Base-by-base conservation (phyloP, 148 eudicot genomes). In the Bassia scoparia region DNA sequence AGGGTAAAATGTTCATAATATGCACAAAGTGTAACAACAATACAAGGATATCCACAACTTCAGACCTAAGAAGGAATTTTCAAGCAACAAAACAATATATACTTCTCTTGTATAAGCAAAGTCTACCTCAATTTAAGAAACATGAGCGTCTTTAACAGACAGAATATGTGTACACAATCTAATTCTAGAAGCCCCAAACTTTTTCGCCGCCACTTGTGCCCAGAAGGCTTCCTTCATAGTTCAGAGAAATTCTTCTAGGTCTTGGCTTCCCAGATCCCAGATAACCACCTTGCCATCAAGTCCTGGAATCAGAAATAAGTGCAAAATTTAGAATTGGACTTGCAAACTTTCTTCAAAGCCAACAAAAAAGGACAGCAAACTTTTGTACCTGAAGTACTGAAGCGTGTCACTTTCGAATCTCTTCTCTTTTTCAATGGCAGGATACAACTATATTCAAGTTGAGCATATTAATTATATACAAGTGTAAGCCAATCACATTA, bases 311-410 rank as follows among this genome's bases (percentile, higher is more conserved):
- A 34, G 43, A 62, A 5, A 24, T 5, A 70, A 37, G 27, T 12
- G 16, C 12, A 21, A 27, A 38, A 7, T 58, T 43, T 41, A 34
- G 21, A 69, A 21, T 49, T 23, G n/a, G 34, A 64, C 48, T 67
- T 53, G 18, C 38, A 23, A 12, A 73, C 12, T 33, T 52, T 33
- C 30, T 20, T 20, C n/a, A n/a, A n/a, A 30, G 12, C 9, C 18
- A 21, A 37, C 33, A 73, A 59, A 23, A 27, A 11, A 52, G 35
- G 44, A 48, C 17, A 17, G 54, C 29, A 75, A n/a, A 35, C 38
- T 76, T 71, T 62, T 23, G 67, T 54, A 95, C 99, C 99, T 84
- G 99, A 92, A 75, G 97, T 92, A 81, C 92, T 91, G 87, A 95
- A 95, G 70, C 88, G 84, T 55, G 80, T 81, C 50, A 79, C 77